Percentiles rank a stretch among this genome's conserved stretches.
Evolutionary conservation across 345 rosid genomes (phyloP).

Genomic region (Citrus glauca): DNA sequence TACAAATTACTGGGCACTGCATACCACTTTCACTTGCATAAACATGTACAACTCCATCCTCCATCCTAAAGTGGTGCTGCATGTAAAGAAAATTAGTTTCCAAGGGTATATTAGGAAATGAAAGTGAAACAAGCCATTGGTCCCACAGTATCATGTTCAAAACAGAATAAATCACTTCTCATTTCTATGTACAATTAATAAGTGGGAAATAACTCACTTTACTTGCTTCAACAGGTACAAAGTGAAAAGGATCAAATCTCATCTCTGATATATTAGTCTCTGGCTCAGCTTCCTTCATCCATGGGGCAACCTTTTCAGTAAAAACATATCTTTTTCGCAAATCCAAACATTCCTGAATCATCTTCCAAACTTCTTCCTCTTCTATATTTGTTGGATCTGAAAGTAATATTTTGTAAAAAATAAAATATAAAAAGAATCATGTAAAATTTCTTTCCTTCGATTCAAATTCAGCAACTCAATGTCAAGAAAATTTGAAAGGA

Average conservation of each 20-base stretch:
- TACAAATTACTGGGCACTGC: neutral
- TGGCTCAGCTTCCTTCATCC: constrained; percentile 30
- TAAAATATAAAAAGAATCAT: neutral
- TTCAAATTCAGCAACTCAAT: neutral
- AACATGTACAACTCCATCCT: constrained; percentile 47
- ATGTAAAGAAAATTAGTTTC: constrained; percentile 3
- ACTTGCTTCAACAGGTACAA: constrained; percentile 43
- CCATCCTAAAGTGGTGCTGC: constrained; percentile 54
- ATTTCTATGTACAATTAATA: neutral
- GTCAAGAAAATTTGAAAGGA: constrained; percentile 1
- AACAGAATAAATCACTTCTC: neutral
- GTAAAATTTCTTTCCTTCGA: neutral
- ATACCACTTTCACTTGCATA: constrained; percentile 44
- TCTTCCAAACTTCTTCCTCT: constrained; percentile 50
- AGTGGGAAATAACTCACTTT: constrained; percentile 27
- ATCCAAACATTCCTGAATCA: constrained; percentile 46
- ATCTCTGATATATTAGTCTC: constrained; percentile 16
- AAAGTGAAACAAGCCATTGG: neutral
- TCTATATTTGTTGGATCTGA: constrained; percentile 35
- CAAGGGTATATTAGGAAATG: neutral
- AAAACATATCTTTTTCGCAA: constrained; percentile 40
- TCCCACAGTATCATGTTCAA: neutral
- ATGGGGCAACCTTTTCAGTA: constrained; percentile 40
- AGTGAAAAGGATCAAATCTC: constrained; percentile 34
- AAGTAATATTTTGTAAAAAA: neutral